Evolutionary conservation across 495 filamentous ascomycete species (phyloP).

Genomic region (Bryoglossum gracile): DNA sequence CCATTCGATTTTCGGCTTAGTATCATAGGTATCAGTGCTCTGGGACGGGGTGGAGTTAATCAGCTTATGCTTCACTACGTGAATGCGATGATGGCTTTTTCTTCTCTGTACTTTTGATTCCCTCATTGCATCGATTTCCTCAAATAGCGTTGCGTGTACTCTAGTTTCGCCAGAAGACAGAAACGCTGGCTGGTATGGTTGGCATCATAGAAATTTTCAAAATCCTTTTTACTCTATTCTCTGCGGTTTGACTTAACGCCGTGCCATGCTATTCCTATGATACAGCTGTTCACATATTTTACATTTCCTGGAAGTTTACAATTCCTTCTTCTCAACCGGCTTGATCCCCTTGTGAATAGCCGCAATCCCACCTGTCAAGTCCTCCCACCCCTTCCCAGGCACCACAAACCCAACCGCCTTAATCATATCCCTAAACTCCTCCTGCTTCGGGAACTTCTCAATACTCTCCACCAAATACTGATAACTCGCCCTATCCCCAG

Average conservation of each 20-base stretch:
- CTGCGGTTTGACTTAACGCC: neutral
- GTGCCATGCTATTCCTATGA: slow-evolving; percentile 1
- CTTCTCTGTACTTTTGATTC: slow-evolving; percentile 25
- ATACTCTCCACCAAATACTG: slow-evolving; percentile 99
- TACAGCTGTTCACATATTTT: neutral
- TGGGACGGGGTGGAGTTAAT: slow-evolving; percentile 25
- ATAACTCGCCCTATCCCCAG: slow-evolving; percentile 90
- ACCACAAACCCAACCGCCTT: slow-evolving; percentile 79
- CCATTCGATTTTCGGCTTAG: slow-evolving; percentile 16
- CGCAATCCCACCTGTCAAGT: slow-evolving; percentile 85
- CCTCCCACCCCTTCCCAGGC: slow-evolving; percentile 74
- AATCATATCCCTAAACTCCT: slow-evolving; percentile 81
- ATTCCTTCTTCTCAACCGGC: slow-evolving; percentile 39
- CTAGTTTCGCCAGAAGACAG: slow-evolving; percentile 22
- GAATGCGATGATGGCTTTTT: slow-evolving; percentile 25
- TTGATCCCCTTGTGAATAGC: slow-evolving; percentile 97
- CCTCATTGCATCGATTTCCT: slow-evolving; percentile 22
- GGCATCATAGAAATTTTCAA: slow-evolving; percentile 25
- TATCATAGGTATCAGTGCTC: slow-evolving; percentile 24
- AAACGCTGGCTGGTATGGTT: slow-evolving; percentile 16
- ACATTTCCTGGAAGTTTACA: slow-evolving; percentile 1
- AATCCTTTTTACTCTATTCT: slow-evolving; percentile 11
- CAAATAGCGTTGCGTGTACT: slow-evolving; percentile 29
- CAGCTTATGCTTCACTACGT: slow-evolving; percentile 25
- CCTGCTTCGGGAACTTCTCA: slow-evolving; percentile 82